A percentile compares a stretch with the other conserved stretches of the same genome.
These are phyloP conservation scores for Cardamine occulta DNA, from an alignment of 345 rosid genomes.

Conservation along the genomic window DNA sequence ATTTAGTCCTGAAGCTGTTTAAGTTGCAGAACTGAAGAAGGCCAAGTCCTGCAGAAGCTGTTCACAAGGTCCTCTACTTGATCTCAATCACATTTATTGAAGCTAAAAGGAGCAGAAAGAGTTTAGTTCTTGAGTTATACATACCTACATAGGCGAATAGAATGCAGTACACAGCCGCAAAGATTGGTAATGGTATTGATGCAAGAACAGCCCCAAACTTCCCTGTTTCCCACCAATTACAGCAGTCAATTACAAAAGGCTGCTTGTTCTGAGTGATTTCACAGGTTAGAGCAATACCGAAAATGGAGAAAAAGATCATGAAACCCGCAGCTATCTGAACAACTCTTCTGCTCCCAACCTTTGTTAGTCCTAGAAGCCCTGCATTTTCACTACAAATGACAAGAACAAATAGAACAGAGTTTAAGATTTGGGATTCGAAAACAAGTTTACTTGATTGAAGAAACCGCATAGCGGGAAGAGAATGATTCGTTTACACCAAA, in stretches of 20 bases:
- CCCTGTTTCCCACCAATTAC: constrained; percentile 50
- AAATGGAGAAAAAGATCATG: constrained; percentile 89
- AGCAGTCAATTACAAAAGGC: not conserved
- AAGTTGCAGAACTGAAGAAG: constrained; percentile 86
- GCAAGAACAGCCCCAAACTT: constrained; percentile 94
- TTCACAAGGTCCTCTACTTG: constrained; percentile 13
- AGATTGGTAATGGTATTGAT: constrained; percentile 79
- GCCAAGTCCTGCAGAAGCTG: constrained; percentile 86
- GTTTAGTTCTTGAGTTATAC: constrained; percentile 32
- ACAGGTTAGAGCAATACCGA: constrained; percentile 51
- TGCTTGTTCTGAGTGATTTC: not conserved
- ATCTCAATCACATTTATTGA: constrained; percentile 16
- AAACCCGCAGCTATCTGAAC: constrained; percentile 75
- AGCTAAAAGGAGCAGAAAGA: not conserved
- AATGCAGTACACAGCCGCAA: constrained; percentile 85
- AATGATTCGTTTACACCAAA: constrained; percentile 58
- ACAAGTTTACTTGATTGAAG: not conserved
- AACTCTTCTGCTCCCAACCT: constrained; percentile 87
- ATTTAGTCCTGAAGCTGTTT: constrained; percentile 85
- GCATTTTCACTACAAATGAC: constrained; percentile 70
- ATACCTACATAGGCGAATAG: constrained; percentile 85
- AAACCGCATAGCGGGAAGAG: not conserved
- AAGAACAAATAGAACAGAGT: constrained; percentile 16
- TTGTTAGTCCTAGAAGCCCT: constrained; percentile 86
- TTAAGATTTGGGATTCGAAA: not conserved